These are phyloP conservation scores for Yarrowia sp. DNA, from an alignment of 805 yeast species.

Conservation along the genomic window DNA sequence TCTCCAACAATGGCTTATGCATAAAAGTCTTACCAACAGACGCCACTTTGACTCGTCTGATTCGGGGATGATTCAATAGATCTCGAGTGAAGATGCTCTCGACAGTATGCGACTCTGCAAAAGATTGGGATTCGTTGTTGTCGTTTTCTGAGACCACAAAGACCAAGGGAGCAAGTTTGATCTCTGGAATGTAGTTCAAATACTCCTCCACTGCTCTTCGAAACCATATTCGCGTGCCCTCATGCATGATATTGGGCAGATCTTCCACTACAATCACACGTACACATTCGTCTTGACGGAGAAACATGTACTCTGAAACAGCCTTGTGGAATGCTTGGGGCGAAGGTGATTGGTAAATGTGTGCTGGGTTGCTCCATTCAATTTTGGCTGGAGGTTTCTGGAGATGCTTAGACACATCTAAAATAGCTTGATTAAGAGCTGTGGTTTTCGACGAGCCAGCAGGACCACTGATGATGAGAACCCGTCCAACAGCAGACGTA, in stretches of 20 bases:
- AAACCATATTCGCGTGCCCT: not conserved
- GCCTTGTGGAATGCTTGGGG: not conserved
- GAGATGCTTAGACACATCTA: not conserved
- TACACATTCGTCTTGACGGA: not conserved
- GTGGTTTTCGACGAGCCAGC: conserved; percentile 8
- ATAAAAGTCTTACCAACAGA: not conserved
- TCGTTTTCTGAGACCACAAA: conserved; percentile 15
- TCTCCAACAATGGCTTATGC: not conserved
- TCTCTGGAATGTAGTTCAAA: not conserved
- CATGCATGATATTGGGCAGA: conserved; percentile 18
- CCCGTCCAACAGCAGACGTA: not conserved
- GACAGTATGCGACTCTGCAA: conserved; percentile 10
- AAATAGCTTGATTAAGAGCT: not conserved
- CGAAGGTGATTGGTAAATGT: not conserved
- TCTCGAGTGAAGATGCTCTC: conserved; percentile 11
- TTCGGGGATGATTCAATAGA: not conserved
- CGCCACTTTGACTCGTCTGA: not conserved
- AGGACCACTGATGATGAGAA: conserved; percentile 2
- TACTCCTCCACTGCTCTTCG: not conserved
- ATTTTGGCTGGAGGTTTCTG: not conserved
- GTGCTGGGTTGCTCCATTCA: conserved; percentile 4
- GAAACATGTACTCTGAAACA: conserved; percentile 6
- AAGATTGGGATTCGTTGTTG: not conserved
- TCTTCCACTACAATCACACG: not conserved
- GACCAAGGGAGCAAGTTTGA: not conserved